Evolutionary conservation across 805 yeast species (phyloP), one percentile per base, ranked within the genome.

Genomic region (Lachancea waltii): DNA sequence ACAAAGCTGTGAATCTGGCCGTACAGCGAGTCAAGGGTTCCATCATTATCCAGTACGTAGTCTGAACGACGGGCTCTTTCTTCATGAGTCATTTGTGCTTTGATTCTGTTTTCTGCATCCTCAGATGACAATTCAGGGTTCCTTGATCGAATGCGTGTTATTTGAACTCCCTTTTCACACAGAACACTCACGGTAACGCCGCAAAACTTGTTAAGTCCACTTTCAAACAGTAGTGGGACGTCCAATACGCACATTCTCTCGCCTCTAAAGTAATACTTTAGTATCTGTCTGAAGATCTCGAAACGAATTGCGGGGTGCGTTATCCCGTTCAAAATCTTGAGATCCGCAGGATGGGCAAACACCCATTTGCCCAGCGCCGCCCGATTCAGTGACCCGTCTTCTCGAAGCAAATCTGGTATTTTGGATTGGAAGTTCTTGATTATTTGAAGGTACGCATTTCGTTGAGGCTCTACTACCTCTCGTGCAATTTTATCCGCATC

Each of bases 401-500:
- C 62, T 4, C 46, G 37, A 19, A 56, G 16, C 4, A 78, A 48
- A 31, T 75, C 73, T 0, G 78, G 75, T 2, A 85, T 66, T 15
- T 68, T 69, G 1, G 67, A 64, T 0, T 63, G 61, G 53, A 90
- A 92, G 32, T 81, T 64, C 6, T 51, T 57, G 1, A 85, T 75
- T 7, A 92, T 81, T 47, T 73, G 64, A 1, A 68, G 64, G 59
- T 84, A 87, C 0, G 90, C 95, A 2, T 67, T 64, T 31, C 68
- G 70, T 0, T 92, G 94, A 0, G 96, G 96, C 47, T 71, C 74
- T 8, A 90, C 95, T 6, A 89, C 83, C 44, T 85, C 78, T 42
- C 82, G 72, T 0, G 98, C 97, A 30, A 94, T 81, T 35, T 74
- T 58, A 58, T 92, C 99, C 1, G 98, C 97, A 64, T 92, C 98